phyloP scores from a whole-genome alignment of 2,329 filamentous ascomycete genomes.

The Colletotrichum filicis region DNA sequence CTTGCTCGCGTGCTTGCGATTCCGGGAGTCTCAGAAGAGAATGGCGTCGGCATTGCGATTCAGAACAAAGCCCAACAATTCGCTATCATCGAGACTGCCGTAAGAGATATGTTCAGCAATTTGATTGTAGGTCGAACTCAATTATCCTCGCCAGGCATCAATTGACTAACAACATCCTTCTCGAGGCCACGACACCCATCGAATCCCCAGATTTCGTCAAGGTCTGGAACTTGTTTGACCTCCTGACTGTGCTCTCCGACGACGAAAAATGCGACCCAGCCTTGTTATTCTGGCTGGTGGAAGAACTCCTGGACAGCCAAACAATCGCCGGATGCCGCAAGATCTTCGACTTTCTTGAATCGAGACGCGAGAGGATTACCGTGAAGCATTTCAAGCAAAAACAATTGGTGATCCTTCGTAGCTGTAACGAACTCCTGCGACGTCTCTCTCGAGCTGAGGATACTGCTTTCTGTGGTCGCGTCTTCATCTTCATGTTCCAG shows the following conservation, averaged over 20 bases:
- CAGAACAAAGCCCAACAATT: conserved; percentile 62
- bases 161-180: conserved; percentile 16
- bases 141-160: background rate
- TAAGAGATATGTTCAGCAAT: conserved; percentile 82
- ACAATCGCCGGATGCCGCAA: conserved; percentile 91
- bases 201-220: conserved; percentile 81
- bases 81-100: conserved; percentile 84
- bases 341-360: conserved; percentile 96
- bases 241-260: conserved; percentile 89
- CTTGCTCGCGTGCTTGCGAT: conserved; percentile 49
- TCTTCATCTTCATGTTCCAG: conserved; percentile 99
- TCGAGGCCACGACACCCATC: conserved; percentile 78
- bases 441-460: conserved; percentile 95
- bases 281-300: conserved; percentile 88
- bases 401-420: conserved; percentile 87
- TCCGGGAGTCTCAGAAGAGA: conserved; percentile 33
- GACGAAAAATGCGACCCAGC: conserved; percentile 81
- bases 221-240: conserved; percentile 94
- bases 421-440: conserved; percentile 94
- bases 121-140: conserved; percentile 71
- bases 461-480: conserved; percentile 94
- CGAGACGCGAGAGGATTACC: conserved; percentile 87
- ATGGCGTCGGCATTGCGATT: conserved; percentile 47
- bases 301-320: conserved; percentile 95
- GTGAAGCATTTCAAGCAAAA: conserved; percentile 85